Base-by-base conservation (phyloP, 495 filamentous ascomycete species). In the Neurospora hispaniola region DNA sequence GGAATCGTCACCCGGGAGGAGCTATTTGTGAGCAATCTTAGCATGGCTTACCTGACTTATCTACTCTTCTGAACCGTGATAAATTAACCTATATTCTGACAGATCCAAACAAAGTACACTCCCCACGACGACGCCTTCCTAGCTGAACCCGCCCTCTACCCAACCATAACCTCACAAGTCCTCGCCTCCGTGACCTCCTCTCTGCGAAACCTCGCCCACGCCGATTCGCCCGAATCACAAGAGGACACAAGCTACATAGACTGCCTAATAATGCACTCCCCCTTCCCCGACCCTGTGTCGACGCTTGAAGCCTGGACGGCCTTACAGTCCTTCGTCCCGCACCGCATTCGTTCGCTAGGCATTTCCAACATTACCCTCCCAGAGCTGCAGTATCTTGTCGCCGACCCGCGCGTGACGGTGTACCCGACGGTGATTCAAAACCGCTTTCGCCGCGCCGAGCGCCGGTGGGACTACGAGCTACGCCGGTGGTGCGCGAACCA, bases 101-200 rank as follows among this genome's bases (percentile, higher is more conserved):
- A 92, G 90, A 84, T 94, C 31, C 93, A 96, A 87, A 94, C 93
- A 11, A 96, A 96, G 79, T 94, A 89, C 81, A 92, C 91, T 6
- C 84, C 90, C 2, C 73, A 86, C 18, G 81, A 82, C 44, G 87
- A 93, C 76, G 86, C 90, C 70, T 83, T 80, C 5, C 77, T 84
- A 35, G 85, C 87, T 73, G 84, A 89, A 82, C 91, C 90, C 2
- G 77, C 93, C 90, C 79, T 81, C 80, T n/a, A 80, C 77, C 71
- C 82, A 73, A 69, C 84, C 82, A 46, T 85, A 89, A 73, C 83
- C 79, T 40, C 89, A 7, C 91, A 93, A 78, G 86, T 95, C 27
- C 85, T 87, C 73, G 80, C 87, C 35, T 93, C 90, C 0, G 84
- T 95, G 71, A 80, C 83, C 35, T 89, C 87, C 5, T 95, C 92